Evolutionary conservation across 768 basidiomycete genomes (phyloP).

Genomic region (Lactifluus piperatus): DNA sequence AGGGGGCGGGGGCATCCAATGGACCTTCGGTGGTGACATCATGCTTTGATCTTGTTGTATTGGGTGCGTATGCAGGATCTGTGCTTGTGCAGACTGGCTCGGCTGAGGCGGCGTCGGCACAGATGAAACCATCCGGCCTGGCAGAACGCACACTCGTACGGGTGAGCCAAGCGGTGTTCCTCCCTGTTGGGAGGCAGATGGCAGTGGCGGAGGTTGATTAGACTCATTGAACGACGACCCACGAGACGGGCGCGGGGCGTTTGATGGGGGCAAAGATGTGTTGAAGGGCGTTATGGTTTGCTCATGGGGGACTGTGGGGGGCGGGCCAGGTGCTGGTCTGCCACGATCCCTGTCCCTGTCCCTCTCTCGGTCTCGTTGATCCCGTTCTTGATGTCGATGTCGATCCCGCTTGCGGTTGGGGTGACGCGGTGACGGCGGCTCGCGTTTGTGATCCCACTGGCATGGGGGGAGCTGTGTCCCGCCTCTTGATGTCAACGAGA

Average conservation of each 20-base stretch:
- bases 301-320: conserved; percentile 24
- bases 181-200: neutral
- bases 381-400: conserved; percentile 23
- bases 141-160: neutral
- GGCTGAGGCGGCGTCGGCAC: neutral
- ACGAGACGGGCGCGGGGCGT: conserved; percentile 6
- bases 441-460: conserved; percentile 17
- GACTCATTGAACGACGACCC: conserved; percentile 15
- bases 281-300: conserved; percentile 26
- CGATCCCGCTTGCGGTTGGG: conserved; percentile 10
- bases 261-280: neutral
- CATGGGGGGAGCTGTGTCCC: neutral
- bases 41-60: neutral
- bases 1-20: neutral
- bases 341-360: conserved; percentile 12
- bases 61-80: neutral
- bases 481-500: conserved; percentile 5
- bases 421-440: conserved; percentile 15
- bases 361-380: conserved; percentile 6
- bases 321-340: conserved; percentile 20
- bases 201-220: neutral
- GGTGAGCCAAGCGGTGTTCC: conserved; percentile 14
- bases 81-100: neutral
- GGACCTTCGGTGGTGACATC: conserved; percentile 10
- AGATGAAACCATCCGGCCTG: conserved; percentile 8